phyloP scores from a whole-genome alignment of 768 basidiomycete species.

The Lanmaoa pseudosensibilis region DNA sequence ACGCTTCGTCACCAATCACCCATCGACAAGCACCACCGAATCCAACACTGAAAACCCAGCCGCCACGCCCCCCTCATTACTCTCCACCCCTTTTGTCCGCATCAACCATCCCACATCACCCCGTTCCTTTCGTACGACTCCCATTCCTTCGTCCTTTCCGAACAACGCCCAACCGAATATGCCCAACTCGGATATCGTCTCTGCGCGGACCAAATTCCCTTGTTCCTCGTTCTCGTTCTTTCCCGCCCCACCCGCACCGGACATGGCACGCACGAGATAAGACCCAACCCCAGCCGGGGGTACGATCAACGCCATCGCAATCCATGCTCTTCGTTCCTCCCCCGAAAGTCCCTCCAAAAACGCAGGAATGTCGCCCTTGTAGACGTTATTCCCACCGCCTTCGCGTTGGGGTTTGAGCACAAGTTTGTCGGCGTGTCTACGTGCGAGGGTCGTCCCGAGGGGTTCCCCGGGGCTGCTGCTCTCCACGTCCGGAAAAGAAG shows the following conservation, averaged over 20 bases:
- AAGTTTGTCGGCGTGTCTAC: conserved; percentile 45
- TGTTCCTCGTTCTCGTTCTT: background rate
- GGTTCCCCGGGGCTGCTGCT: conserved; percentile 12
- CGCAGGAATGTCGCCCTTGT: conserved; percentile 74
- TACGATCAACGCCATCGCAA: conserved; percentile 90
- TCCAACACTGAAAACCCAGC: conserved; percentile 75
- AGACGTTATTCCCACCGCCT: conserved; percentile 96
- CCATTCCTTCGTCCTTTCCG: conserved; percentile 40
- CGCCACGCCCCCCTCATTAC: conserved; percentile 58
- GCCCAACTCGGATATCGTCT: conserved; percentile 87
- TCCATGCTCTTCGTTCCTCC: conserved; percentile 80
- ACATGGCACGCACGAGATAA: conserved; percentile 71
- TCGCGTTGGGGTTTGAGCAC: conserved; percentile 98
- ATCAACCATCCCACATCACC: conserved; percentile 80
- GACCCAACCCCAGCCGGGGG: conserved; percentile 69
- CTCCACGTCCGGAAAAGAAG: background rate
- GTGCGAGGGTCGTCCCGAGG: conserved; percentile 23
- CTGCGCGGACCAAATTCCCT: conserved; percentile 47
- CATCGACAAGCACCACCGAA: conserved; percentile 58
- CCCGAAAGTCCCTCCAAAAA: conserved; percentile 66
- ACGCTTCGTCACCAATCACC: background rate
- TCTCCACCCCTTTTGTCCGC: conserved; percentile 86
- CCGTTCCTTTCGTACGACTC: conserved; percentile 47
- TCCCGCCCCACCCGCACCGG: conserved; percentile 23
- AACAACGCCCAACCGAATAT: conserved; percentile 91